Percentiles rank a stretch among this genome's conserved stretches.
Conservation (phyloP, 2,329 filamentous ascomycete species). For the Xylaria sp. region DNA sequence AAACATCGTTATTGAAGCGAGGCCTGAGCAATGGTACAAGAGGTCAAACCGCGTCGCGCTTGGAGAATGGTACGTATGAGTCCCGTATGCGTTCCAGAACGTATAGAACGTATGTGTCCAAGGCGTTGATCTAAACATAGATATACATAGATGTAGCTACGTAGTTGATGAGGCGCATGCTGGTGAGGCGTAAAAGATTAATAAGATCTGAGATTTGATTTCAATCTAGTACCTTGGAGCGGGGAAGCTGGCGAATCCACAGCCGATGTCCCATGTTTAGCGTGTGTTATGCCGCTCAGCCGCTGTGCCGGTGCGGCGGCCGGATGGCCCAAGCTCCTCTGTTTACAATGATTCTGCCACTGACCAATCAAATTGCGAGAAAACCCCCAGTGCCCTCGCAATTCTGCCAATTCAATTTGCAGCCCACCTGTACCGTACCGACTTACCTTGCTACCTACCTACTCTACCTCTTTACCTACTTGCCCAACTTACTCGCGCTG, state of each 20-base stretch:
- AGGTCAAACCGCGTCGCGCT: too few species aligned
- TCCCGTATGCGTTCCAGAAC: too few species aligned
- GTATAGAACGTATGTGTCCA: too few species aligned
- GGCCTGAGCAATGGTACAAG: too few species aligned
- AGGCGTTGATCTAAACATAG: too few species aligned
- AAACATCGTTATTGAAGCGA: too few species aligned
- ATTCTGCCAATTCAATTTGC: slow-evolving; percentile 6
- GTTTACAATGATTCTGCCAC: slow-evolving; percentile 29
- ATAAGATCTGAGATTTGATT: background rate
- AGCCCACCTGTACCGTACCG: slow-evolving; percentile 12
- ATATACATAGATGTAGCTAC: too few species aligned
- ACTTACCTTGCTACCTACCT: slow-evolving; percentile 14
- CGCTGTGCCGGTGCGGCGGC: background rate
- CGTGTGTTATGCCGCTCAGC: too few species aligned
- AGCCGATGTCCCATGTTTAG: background rate
- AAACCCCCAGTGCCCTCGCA: slow-evolving; percentile 17
- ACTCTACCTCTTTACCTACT: slow-evolving; percentile 6
- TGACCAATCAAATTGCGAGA: slow-evolving; percentile 26
- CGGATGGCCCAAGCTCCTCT: slow-evolving; percentile 33
- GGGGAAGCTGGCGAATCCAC: background rate
- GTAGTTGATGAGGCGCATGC: too few species aligned
- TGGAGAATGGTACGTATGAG: too few species aligned
- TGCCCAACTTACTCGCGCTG: slow-evolving; percentile 1
- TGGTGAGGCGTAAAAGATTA: background rate
- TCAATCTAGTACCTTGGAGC: too few species aligned